phyloP scores from a whole-genome alignment of 2,329 filamentous ascomycete species.

The Scedosporium minutisporum region DNA sequence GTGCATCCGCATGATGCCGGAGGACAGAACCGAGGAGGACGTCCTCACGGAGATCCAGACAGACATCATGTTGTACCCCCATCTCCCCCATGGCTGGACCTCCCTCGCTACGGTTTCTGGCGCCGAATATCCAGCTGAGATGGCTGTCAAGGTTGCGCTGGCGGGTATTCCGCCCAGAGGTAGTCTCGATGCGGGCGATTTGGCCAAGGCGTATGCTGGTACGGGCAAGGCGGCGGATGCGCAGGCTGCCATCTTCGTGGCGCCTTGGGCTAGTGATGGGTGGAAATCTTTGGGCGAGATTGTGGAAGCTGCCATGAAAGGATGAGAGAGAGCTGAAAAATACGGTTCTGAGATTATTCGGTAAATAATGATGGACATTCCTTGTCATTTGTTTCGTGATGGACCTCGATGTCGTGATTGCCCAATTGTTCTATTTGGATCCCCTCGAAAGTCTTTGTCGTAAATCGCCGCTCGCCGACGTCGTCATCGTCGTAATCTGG shows the following conservation, averaged over 20 bases:
- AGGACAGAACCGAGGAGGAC: conserved; percentile 37
- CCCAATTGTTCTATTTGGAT: background rate
- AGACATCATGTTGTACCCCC: conserved; percentile 72
- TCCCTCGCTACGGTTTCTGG: conserved; percentile 55
- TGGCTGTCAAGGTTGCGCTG: conserved; percentile 61
- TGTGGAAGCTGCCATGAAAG: conserved; percentile 12
- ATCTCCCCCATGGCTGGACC: conserved; percentile 72
- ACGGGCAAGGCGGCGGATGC: conserved; percentile 64
- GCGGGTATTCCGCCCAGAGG: conserved; percentile 67
- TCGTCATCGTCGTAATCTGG: background rate
- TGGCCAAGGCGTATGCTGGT: conserved; percentile 65
- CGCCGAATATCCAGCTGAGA: conserved; percentile 51
- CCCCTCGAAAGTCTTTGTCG: no score
- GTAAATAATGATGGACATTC: no score
- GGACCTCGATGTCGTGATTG: background rate
- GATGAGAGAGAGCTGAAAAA: background rate
- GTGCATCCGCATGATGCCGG: conserved; percentile 56
- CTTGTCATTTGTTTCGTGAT: no score
- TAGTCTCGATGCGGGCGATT: conserved; percentile 54
- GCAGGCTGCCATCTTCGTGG: conserved; percentile 66
- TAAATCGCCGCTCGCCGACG: no score
- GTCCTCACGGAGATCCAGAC: conserved; percentile 57
- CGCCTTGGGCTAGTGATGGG: conserved; percentile 63
- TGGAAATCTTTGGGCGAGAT: conserved; percentile 50
- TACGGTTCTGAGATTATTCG: no score